phyloP scores from a whole-genome alignment of 805 yeast genomes.

The Grigorovia humatica region DNA sequence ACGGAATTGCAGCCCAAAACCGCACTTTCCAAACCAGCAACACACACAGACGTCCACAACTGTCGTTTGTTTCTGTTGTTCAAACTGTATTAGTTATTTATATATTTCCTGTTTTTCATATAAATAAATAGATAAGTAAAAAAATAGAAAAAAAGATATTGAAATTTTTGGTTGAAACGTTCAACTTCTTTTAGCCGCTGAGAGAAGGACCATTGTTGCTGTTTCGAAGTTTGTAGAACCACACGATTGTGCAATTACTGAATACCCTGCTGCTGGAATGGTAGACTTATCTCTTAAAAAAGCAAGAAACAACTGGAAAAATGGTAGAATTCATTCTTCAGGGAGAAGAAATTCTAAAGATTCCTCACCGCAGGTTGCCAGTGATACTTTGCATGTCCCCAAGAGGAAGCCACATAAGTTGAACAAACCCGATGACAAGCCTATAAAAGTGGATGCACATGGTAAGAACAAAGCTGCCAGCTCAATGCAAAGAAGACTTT shows the following conservation, averaged over 20 bases:
- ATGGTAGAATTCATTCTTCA: slow-evolving; percentile 3
- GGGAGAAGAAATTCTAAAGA: background rate
- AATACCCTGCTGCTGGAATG: slow-evolving; percentile 10
- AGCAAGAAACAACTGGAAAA: slow-evolving; percentile 24
- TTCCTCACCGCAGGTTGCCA: background rate
- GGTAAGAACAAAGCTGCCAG: slow-evolving; percentile 32
- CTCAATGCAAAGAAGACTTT: slow-evolving; percentile 36
- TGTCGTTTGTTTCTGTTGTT: no score
- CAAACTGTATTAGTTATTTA: no score
- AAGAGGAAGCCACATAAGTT: background rate
- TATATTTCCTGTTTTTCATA: no score
- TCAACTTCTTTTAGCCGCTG: background rate
- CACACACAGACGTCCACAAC: no score
- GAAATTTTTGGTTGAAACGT: no score
- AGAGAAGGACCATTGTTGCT: background rate
- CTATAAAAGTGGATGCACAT: slow-evolving; percentile 29
- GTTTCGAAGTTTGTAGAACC: no score
- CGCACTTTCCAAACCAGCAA: background rate
- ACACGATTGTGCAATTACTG: background rate
- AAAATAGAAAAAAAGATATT: no score
- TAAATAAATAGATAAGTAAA: no score
- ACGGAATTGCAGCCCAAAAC: background rate
- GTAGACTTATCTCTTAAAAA: slow-evolving; percentile 29
- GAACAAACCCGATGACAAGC: slow-evolving; percentile 3
- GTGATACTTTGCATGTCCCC: background rate